phyloP scores from a whole-genome alignment of 768 basidiomycete species.

The Calvatia gigantea region DNA sequence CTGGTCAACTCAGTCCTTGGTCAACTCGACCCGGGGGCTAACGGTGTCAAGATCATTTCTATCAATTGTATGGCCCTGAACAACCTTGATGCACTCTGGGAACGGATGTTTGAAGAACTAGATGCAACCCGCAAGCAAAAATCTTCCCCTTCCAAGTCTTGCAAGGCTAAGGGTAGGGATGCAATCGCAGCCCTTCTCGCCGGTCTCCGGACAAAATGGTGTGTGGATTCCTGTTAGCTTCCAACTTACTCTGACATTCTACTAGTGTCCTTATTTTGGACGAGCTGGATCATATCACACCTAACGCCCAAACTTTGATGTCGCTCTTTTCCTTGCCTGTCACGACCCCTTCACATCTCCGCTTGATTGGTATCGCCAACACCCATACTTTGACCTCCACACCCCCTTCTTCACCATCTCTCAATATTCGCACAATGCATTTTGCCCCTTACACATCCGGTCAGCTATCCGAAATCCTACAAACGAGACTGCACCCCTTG shows the following conservation, averaged over 20 bases:
- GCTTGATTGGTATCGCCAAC: conserved; percentile 85
- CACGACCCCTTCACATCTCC: conserved; percentile 46
- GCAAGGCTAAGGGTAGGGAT: conserved; percentile 45
- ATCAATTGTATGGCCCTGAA: conserved; percentile 83
- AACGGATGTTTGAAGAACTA: conserved; percentile 59
- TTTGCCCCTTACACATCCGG: conserved; percentile 76
- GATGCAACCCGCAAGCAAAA: conserved; percentile 31
- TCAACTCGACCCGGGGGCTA: conserved; percentile 31
- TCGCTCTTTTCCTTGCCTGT: conserved; percentile 69
- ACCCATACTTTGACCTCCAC: conserved; percentile 79
- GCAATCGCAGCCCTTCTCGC: conserved; percentile 43
- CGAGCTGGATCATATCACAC: conserved; percentile 80
- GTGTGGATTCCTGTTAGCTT: conserved; percentile 14
- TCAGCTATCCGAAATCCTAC: conserved; percentile 68
- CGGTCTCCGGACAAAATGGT: conserved; percentile 54
- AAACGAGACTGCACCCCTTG: conserved; percentile 56
- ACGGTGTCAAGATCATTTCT: conserved; percentile 45
- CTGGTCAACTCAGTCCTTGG: conserved; percentile 66
- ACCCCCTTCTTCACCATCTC: conserved; percentile 31
- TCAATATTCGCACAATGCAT: conserved; percentile 61
- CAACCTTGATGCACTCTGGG: conserved; percentile 68
- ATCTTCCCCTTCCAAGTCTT: conserved; percentile 24
- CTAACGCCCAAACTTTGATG: conserved; percentile 53
- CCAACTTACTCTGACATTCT: conserved; percentile 14
- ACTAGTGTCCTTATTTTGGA: conserved; percentile 75